Evolutionary conservation across 192 early-diverging fungal species (phyloP), one percentile per base, ranked within the genome.

Genomic region (Backusella psychrophila): DNA sequence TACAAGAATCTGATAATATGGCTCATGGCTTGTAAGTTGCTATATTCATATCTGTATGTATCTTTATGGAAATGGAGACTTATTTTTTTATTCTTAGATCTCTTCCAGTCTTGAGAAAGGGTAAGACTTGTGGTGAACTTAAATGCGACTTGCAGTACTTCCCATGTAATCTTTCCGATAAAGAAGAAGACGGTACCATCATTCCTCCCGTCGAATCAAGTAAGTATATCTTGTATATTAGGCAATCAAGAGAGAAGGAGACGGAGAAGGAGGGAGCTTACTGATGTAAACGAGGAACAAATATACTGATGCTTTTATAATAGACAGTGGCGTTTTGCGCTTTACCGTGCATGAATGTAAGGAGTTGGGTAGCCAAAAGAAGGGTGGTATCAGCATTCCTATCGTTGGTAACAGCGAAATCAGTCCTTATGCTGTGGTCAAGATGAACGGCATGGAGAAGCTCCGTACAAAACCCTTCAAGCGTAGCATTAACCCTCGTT

Each of bases 401-500:
- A 77, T 70, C 66, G 86, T 77, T 74, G 77, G 78, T 42, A 77
- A 35, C 21, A 68, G 74, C 2, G 73, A 75, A 33, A 80, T 85
- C 72, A 86, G 82, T 80, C 81, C 83, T 71, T 87, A 87, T 79
- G 87, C 85, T 35, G 80, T 90, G 71, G 85, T 92, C 72, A 82
- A 79, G 67, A 63, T 92, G 46, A 91, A 93, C 69, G 83, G 82
- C 36, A 59, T 83, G 9, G 56, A 75, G 29, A 82, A 83, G 7
- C 80, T 88, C 26, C 78, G 77, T 29, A 94, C 96, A 23, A 91
- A 90, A 52, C 82, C 81, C 33, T 88, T 90, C 70, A 94, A 90
- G 70, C 87, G 90, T 73, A 95, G 90, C 21, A 89, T 89, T 75
- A 93, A 90, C 71, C 96, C 96, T 39, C 87, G 90, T 36, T 98